phyloP scores from a whole-genome alignment of 2,329 filamentous ascomycete genomes.

The Pleochaeta shiraiana region DNA sequence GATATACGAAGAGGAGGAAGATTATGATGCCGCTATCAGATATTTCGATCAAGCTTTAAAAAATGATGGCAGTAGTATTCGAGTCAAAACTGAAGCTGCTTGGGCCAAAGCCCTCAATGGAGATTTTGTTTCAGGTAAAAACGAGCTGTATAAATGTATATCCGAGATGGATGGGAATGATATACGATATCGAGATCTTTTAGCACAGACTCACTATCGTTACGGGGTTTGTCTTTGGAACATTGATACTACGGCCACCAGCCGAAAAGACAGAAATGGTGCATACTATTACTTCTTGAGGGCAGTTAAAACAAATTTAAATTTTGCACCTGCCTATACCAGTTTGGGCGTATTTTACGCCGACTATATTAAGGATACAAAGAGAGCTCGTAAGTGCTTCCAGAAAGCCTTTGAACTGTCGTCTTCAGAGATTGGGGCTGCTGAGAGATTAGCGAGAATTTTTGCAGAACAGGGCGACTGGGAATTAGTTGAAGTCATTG shows the following conservation, averaged over 20 bases:
- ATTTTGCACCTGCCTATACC: conserved; percentile 77
- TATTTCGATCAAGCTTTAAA: conserved; percentile 59
- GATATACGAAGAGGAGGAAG: conserved; percentile 82
- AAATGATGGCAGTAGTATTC: conserved; percentile 51
- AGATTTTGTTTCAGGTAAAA: conserved; percentile 43
- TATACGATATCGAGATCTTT: conserved; percentile 41
- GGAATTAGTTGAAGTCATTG: conserved; percentile 88
- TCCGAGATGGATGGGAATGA: conserved; percentile 39
- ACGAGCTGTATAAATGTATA: conserved; percentile 50
- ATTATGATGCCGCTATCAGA: conserved; percentile 59
- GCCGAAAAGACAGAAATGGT: conserved; percentile 58
- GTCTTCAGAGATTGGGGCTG: conserved; percentile 62
- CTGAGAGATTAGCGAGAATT: conserved; percentile 61
- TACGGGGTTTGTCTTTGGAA: conserved; percentile 80
- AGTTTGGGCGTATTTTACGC: conserved; percentile 77
- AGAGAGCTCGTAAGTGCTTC: conserved; percentile 75
- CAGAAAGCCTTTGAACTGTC: conserved; percentile 94
- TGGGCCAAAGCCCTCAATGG: conserved; percentile 81
- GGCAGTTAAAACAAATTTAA: conserved; percentile 69
- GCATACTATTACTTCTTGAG: conserved; percentile 69
- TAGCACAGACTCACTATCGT: conserved; percentile 69
- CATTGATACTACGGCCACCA: conserved; percentile 46
- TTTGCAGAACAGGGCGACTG: conserved; percentile 88
- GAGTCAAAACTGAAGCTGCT: conserved; percentile 65
- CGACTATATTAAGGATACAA: conserved; percentile 75